Percentiles rank a stretch among this genome's conserved stretches.
Conservation (phyloP, 768 basidiomycete genomes). For the Tulasnella sp. region DNA sequence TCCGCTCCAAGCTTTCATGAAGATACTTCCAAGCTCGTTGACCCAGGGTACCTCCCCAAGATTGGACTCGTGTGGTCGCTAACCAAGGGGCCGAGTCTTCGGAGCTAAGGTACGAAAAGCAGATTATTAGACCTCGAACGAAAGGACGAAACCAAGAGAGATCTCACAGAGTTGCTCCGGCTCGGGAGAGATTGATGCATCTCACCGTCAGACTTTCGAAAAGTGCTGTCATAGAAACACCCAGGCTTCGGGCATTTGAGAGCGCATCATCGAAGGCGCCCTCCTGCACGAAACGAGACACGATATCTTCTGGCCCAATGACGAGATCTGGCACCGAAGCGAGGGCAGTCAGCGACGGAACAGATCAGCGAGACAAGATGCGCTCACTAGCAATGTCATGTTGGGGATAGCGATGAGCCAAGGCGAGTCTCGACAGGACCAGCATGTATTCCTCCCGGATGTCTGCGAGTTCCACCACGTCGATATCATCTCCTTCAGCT, state of each 20-base stretch:
- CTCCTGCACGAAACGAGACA: constrained; percentile 71
- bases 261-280: constrained; percentile 79
- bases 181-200: constrained; percentile 70
- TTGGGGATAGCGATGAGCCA: constrained; percentile 63
- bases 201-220: constrained; percentile 73
- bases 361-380: not conserved
- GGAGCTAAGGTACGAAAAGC: constrained; percentile 2
- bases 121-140: not conserved
- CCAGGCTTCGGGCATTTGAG: constrained; percentile 65
- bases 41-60: constrained; percentile 77
- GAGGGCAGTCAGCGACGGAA: not conserved
- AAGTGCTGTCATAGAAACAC: constrained; percentile 82
- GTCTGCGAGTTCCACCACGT: constrained; percentile 75
- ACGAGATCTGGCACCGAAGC: constrained; percentile 28
- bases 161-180: constrained; percentile 42
- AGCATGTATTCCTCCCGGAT: constrained; percentile 74
- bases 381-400: constrained; percentile 57
- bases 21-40: constrained; percentile 88
- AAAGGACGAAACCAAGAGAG: not conserved
- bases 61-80: constrained; percentile 69
- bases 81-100: constrained; percentile 53
- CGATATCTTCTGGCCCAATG: constrained; percentile 50
- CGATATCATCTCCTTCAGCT: constrained; percentile 57
- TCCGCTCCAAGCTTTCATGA: constrained; percentile 68
- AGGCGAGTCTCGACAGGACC: constrained; percentile 70